These are phyloP conservation scores for Lentinula sp. DNA, from an alignment of 768 basidiomycete species.

Conservation along the genomic window DNA sequence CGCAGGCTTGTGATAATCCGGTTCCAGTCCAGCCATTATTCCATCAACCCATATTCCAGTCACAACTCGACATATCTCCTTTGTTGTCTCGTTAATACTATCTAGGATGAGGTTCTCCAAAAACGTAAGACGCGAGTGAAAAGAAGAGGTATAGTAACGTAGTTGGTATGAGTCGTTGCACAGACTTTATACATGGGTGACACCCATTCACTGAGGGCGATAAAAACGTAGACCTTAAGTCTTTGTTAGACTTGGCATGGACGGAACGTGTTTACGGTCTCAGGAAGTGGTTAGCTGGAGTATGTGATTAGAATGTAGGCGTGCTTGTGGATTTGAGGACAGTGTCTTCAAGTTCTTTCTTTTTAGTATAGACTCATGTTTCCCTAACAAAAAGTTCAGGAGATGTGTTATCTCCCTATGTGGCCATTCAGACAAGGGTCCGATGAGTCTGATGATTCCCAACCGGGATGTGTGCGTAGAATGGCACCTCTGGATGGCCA, in stretches of 20 bases:
- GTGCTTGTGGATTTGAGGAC: conserved; percentile 15
- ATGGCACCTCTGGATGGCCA: not conserved
- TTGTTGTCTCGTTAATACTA: conserved; percentile 13
- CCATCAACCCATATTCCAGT: conserved; percentile 16
- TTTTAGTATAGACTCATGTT: too few relatives aligned
- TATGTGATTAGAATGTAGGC: conserved; percentile 17
- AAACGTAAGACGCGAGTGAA: conserved; percentile 10
- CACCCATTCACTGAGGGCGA: conserved; percentile 21
- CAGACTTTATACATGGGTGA: conserved; percentile 20
- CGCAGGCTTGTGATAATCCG: not conserved
- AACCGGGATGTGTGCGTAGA: conserved; percentile 1
- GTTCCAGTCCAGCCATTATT: conserved; percentile 11
- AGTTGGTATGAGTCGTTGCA: conserved; percentile 23
- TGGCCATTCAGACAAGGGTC: not conserved
- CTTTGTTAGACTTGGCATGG: conserved; percentile 10
- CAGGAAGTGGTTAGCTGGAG: conserved; percentile 18
- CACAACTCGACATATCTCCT: conserved; percentile 15
- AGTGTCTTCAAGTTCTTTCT: not conserved
- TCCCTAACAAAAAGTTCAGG: not conserved
- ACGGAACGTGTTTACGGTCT: conserved; percentile 5
- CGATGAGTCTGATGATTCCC: not conserved
- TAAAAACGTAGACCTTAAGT: not conserved
- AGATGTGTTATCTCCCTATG: conserved; percentile 3
- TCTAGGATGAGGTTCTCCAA: conserved; percentile 13
- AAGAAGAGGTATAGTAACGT: conserved; percentile 9